Evolutionary conservation across 768 basidiomycete species (phyloP), one percentile per base, ranked within the genome.

Genomic region (Fomitopsis serialis): DNA sequence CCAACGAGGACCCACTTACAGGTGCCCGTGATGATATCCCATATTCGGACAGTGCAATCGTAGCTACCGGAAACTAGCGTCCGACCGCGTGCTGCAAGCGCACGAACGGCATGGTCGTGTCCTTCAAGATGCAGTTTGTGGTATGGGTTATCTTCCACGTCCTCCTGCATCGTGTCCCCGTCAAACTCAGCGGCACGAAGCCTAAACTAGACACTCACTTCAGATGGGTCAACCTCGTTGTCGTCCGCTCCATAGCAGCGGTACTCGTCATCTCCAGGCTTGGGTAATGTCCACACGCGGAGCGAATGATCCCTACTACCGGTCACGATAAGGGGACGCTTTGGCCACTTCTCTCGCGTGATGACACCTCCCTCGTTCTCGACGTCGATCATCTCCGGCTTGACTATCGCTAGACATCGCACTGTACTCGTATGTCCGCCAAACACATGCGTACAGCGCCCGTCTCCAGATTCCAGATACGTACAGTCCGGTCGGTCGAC

Each of bases 381-480:
- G 13, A 86, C 78, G 56, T 89, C 85, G 7, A 95, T 77, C 78
- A 81, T 79, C 63, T 94, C 93, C 0, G 96, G 96, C 65, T 95
- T 92, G 50, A 98, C 90, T 58, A 99, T 96, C 37, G 95, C 89
- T 8, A 99, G 76, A 71, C 96, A 98, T 44, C 96, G 81, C 23
- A 99, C 95, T 0, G 96, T 99, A 63, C 89, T 92, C 24, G 92
- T 97, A 70, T 99, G 96, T 0, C 96, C 96, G 34, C 92, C 87
- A 68, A 98, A 98, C 17, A 92, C 84, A 69, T 98, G 96, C 3
- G 89, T 92, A 66, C 93, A 94, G 44, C 78, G 75, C 90, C 89
- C 4, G 80, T 85, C 35, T 78, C 69, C 34, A 96, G 74, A 63
- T 95, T 85, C 94, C 93, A 97, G 36, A 95, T 88, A 46, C 94